Evolutionary conservation across 768 basidiomycete genomes (phyloP).

Genomic region (Lactifluus rugatus): DNA sequence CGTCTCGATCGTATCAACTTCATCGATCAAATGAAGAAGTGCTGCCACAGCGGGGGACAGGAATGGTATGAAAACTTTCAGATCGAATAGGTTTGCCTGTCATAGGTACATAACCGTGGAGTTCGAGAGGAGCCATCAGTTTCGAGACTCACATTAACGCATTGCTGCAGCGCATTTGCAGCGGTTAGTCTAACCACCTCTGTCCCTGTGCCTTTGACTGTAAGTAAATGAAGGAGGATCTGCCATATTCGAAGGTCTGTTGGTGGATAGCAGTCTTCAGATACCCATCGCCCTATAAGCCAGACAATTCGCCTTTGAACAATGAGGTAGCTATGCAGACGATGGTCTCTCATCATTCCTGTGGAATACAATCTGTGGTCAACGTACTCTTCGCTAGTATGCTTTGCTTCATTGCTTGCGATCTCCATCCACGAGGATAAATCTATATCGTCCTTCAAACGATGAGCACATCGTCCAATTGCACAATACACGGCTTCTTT

Average conservation of each 20-base stretch:
- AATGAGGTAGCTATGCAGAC: constrained; percentile 61
- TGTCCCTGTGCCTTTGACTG: constrained; percentile 65
- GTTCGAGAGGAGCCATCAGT: neutral
- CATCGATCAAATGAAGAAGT: constrained; percentile 58
- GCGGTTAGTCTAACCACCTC: constrained; percentile 82
- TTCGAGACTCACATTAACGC: constrained; percentile 66
- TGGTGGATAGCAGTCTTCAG: constrained; percentile 51
- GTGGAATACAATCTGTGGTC: neutral
- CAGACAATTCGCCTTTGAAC: constrained; percentile 94
- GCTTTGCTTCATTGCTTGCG: constrained; percentile 47
- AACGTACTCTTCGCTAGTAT: constrained; percentile 48
- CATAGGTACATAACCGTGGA: neutral
- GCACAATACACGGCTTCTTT: constrained; percentile 88
- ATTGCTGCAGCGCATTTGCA: constrained; percentile 67
- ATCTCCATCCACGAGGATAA: constrained; percentile 63
- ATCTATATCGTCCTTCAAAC: constrained; percentile 51
- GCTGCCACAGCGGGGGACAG: constrained; percentile 51
- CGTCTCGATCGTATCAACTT: constrained; percentile 67
- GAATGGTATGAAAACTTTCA: constrained; percentile 57
- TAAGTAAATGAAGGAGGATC: constrained; percentile 66
- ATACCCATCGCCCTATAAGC: constrained; percentile 85
- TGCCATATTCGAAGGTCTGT: constrained; percentile 68
- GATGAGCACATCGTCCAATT: constrained; percentile 68
- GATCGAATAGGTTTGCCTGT: constrained; percentile 58
- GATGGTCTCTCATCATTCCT: neutral